These are phyloP conservation scores for Leishmania braziliensis DNA, from an alignment of 208 protist species.

Conservation along the genomic window DNA sequence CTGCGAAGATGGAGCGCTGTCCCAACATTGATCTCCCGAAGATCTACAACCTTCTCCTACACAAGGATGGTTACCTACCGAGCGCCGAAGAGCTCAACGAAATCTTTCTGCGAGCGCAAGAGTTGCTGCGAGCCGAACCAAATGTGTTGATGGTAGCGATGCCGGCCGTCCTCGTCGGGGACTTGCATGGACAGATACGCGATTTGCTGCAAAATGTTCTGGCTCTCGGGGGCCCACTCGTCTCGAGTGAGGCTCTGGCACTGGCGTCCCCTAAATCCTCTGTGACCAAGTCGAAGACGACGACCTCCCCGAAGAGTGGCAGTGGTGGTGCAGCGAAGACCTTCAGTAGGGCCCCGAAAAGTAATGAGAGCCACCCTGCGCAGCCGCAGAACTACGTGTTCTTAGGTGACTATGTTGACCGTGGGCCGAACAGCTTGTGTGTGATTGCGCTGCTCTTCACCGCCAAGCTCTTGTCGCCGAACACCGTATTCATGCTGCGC, in stretches of 20 bases:
- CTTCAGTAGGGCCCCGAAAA: not conserved
- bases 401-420: slow-evolving; percentile 99
- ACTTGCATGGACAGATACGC: slow-evolving; percentile 85
- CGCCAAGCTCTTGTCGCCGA: slow-evolving; percentile 97
- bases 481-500: slow-evolving; percentile 98
- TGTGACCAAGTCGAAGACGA: not conserved
- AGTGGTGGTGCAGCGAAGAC: not conserved
- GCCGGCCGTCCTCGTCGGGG: slow-evolving; percentile 88
- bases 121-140: slow-evolving; percentile 91
- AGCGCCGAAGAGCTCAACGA: slow-evolving; percentile 77
- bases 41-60: slow-evolving; percentile 65
- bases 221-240: slow-evolving; percentile 62
- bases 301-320: not conserved
- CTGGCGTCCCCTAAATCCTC: not conserved
- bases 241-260: slow-evolving; percentile 29
- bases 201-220: slow-evolving; percentile 78
- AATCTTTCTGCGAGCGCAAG: slow-evolving; percentile 65
- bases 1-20: slow-evolving; percentile 22
- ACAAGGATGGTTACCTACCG: slow-evolving; percentile 56
- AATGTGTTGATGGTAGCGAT: slow-evolving; percentile 97
- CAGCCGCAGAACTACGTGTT: slow-evolving; percentile 96
- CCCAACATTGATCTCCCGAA: slow-evolving; percentile 48
- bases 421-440: slow-evolving; percentile 96
- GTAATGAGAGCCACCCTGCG: not conserved
- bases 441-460: slow-evolving; percentile 94